A percentile compares a stretch with the other conserved stretches of the same genome.
These are phyloP conservation scores for Solanum infundibuliforme DNA, from an alignment of 257 asterid genomes.

Conservation along the genomic window DNA sequence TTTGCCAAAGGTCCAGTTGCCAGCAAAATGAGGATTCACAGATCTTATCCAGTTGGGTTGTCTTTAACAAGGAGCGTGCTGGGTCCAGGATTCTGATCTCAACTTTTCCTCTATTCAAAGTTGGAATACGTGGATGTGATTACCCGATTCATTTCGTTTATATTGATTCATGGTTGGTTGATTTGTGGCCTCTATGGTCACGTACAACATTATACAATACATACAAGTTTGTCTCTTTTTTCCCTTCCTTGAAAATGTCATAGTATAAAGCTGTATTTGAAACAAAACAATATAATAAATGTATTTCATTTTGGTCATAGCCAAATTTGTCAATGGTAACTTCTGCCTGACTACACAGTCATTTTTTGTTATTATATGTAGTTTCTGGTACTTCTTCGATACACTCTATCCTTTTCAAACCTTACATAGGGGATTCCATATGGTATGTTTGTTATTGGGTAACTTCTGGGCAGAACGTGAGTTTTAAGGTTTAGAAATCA, in stretches of 20 bases:
- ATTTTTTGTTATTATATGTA: background rate
- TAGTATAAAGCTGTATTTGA: background rate
- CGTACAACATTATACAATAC: background rate
- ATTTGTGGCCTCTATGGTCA: background rate
- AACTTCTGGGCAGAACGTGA: background rate
- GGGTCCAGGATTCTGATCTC: constrained; percentile 17
- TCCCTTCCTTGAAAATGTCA: background rate
- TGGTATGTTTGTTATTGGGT: background rate
- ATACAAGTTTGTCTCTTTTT: background rate
- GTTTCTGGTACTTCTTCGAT: background rate
- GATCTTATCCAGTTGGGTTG: constrained; percentile 49
- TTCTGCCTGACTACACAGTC: background rate
- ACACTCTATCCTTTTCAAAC: background rate
- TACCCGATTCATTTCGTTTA: background rate
- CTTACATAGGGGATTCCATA: background rate
- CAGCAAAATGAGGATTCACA: constrained; percentile 58
- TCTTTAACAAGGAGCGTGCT: constrained; percentile 32
- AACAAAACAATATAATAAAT: background rate
- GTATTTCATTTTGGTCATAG: background rate
- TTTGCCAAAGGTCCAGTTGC: constrained; percentile 14
- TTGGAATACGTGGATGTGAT: background rate
- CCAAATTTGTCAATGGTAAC: background rate
- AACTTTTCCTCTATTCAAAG: background rate
- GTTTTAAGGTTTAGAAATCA: background rate
- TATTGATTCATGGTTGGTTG: background rate